These are phyloP conservation scores for Colletotrichum higginsianum DNA, from an alignment of 2,329 filamentous ascomycete genomes.

Conservation along the genomic window DNA sequence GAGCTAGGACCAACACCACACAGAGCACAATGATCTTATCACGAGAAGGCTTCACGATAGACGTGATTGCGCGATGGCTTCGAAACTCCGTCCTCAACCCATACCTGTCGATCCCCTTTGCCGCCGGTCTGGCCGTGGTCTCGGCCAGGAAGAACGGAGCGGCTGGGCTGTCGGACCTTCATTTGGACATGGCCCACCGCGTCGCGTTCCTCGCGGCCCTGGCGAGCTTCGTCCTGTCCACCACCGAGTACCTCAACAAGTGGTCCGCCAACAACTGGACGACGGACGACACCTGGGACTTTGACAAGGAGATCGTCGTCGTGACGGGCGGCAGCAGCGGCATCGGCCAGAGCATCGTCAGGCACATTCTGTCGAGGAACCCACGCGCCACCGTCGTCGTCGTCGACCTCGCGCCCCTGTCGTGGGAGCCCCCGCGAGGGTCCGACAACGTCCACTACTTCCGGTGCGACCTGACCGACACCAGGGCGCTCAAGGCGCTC, in stretches of 20 bases:
- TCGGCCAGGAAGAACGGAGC: conserved; percentile 20
- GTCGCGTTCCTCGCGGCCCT: conserved; percentile 37
- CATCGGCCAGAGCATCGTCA: conserved; percentile 56
- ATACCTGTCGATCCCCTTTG: conserved; percentile 40
- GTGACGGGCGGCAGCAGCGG: conserved; percentile 62
- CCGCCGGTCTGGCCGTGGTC: conserved; percentile 33
- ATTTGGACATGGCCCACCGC: conserved; percentile 7
- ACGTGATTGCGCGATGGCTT: conserved; percentile 43
- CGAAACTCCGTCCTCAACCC: conserved; percentile 45
- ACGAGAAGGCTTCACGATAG: conserved; percentile 48
- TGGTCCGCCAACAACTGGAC: conserved; percentile 48
- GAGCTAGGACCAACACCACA: too few relatives aligned
- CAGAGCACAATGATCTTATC: conserved; percentile 20
- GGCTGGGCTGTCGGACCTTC: conserved; percentile 9
- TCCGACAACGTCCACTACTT: conserved; percentile 49
- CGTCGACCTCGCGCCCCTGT: conserved; percentile 52
- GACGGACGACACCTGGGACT: conserved; percentile 49
- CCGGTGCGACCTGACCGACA: conserved; percentile 56
- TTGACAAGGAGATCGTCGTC: conserved; percentile 58
- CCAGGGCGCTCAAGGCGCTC: conserved; percentile 47
- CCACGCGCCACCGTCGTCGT: conserved; percentile 50
- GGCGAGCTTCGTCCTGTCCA: conserved; percentile 41
- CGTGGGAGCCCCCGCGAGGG: conserved; percentile 47
- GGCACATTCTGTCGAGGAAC: conserved; percentile 48
- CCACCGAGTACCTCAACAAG: conserved; percentile 46